Evolutionary conservation across 345 rosid genomes (phyloP).

Genomic region (Eucalyptus cladocalyx): DNA sequence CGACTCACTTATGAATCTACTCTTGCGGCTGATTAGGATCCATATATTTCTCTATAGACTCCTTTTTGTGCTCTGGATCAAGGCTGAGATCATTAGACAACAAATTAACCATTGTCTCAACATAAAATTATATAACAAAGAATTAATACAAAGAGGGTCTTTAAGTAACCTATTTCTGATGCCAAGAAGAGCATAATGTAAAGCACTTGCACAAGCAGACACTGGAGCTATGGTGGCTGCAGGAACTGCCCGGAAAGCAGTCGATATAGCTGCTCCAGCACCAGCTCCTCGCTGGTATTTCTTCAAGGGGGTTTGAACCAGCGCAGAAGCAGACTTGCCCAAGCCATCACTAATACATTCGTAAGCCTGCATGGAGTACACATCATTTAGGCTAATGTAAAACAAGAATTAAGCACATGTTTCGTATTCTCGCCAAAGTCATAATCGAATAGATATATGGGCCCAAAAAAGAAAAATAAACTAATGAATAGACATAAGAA

Average conservation of each 20-base stretch:
- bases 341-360: conserved; percentile 79
- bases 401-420: neutral
- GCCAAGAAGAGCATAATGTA: conserved; percentile 79
- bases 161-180: conserved; percentile 63
- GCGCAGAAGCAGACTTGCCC: conserved; percentile 84
- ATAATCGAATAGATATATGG: neutral
- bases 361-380: conserved; percentile 46
- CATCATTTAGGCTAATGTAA: neutral
- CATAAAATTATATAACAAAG: neutral
- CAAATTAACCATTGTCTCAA: neutral
- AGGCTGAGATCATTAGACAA: conserved; percentile 46
- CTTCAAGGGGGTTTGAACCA: conserved; percentile 71
- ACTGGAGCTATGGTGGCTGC: conserved; percentile 91
- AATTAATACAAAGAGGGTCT: neutral
- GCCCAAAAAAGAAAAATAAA: neutral
- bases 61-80: conserved; percentile 91
- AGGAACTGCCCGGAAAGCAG: conserved; percentile 77
- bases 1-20: conserved; percentile 3
- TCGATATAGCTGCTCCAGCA: conserved; percentile 72
- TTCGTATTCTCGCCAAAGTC: neutral
- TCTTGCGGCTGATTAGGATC: conserved; percentile 45
- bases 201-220: conserved; percentile 77
- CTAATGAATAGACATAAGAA: neutral
- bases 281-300: conserved; percentile 78
- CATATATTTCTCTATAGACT: conserved; percentile 93